Percentiles rank a stretch among this genome's conserved stretches.
phyloP scores from a whole-genome alignment of 1,139 yeast species.

The Geotrichum histeridarum region DNA sequence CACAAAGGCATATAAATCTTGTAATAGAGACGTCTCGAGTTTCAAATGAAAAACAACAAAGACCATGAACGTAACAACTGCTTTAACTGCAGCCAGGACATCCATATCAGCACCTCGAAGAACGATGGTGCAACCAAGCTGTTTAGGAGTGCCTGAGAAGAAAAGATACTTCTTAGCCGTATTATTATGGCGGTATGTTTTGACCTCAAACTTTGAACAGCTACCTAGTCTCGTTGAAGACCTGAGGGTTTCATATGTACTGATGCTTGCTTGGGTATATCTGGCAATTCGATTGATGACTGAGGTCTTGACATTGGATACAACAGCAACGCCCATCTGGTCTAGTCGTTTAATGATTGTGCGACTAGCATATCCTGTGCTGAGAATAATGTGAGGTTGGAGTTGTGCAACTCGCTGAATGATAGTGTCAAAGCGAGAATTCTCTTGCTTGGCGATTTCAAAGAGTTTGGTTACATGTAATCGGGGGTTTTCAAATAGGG shows the following conservation, averaged over 20 bases:
- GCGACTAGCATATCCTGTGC: slow-evolving; percentile 80
- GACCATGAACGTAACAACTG: slow-evolving; percentile 73
- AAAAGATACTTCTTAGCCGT: slow-evolving; percentile 66
- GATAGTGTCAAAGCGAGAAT: slow-evolving; percentile 74
- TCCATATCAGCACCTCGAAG: slow-evolving; percentile 68
- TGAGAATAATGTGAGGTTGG: slow-evolving; percentile 73
- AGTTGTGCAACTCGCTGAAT: slow-evolving; percentile 73
- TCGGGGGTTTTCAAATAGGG: slow-evolving; percentile 81
- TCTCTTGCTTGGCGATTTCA: slow-evolving; percentile 82
- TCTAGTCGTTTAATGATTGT: slow-evolving; percentile 68
- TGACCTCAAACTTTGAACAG: slow-evolving; percentile 68
- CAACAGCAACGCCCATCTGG: slow-evolving; percentile 74
- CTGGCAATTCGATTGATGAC: slow-evolving; percentile 77
- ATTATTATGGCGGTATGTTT: slow-evolving; percentile 51
- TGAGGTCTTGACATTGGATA: slow-evolving; percentile 73
- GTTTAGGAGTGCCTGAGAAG: slow-evolving; percentile 69
- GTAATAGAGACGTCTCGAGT: slow-evolving; percentile 73
- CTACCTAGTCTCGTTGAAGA: slow-evolving; percentile 60
- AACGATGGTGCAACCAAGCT: slow-evolving; percentile 75
- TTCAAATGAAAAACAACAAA: slow-evolving; percentile 71
- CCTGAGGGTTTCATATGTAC: slow-evolving; percentile 61
- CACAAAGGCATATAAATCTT: slow-evolving; percentile 62
- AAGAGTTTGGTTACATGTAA: slow-evolving; percentile 72
- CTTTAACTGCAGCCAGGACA: slow-evolving; percentile 60
- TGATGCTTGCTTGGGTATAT: slow-evolving; percentile 76